phyloP scores from a whole-genome alignment of 2,329 filamentous ascomycete genomes.

The Pseudogymnoascus sp. region DNA sequence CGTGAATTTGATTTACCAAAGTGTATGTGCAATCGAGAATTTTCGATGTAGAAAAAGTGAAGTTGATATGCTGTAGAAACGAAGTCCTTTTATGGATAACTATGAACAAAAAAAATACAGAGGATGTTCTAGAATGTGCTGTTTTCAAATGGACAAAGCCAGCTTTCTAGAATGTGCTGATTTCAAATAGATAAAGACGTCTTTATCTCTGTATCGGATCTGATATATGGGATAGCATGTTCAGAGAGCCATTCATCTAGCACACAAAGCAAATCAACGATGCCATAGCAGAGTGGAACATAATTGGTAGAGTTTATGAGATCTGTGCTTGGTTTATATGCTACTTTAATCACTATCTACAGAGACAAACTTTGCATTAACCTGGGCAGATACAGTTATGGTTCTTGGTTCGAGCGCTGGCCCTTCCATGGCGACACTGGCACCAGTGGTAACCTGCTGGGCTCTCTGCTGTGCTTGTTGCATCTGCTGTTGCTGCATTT shows the following conservation, averaged over 20 bases:
- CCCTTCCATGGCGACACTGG: background rate
- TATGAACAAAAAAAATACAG: background rate
- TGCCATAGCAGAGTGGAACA: too few relatives aligned
- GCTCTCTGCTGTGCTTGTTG: background rate
- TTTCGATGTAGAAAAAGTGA: background rate
- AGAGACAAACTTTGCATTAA: conserved; percentile 17
- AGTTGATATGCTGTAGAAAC: background rate
- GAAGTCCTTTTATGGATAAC: background rate
- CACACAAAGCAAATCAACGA: too few relatives aligned
- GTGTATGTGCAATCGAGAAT: background rate
- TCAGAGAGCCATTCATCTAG: too few relatives aligned
- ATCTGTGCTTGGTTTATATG: background rate
- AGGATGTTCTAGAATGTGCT: too few relatives aligned
- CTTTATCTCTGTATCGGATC: too few relatives aligned
- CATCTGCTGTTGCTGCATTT: background rate
- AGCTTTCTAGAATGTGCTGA: too few relatives aligned
- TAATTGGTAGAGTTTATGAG: background rate
- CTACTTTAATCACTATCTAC: background rate
- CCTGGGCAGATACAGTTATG: conserved; percentile 15
- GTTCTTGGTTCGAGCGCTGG: conserved; percentile 16
- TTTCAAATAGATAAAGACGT: too few relatives aligned
- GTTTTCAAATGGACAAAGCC: too few relatives aligned
- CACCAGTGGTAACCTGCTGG: background rate
- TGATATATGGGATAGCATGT: background rate
- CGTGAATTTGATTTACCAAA: background rate